A percentile compares a stretch with the other conserved stretches of the same genome.
These are phyloP conservation scores for Lecanicillium sp. DNA, from an alignment of 2,329 filamentous ascomycete species.

Conservation along the genomic window DNA sequence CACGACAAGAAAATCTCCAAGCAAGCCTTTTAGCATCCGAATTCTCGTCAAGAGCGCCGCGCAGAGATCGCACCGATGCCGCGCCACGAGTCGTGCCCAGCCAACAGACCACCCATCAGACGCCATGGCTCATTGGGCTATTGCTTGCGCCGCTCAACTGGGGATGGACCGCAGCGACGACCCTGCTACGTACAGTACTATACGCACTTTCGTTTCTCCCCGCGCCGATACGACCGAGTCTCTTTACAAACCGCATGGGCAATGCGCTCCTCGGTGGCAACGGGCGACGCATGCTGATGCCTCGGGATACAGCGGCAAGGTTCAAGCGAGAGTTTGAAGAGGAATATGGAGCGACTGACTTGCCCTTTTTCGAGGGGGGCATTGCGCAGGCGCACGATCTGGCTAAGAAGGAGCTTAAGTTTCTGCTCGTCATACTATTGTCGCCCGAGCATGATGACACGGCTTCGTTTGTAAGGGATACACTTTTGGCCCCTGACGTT, in stretches of 20 bases:
- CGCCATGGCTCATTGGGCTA: conserved; percentile 68
- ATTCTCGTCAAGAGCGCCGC: conserved; percentile 15
- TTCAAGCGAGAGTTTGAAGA: conserved; percentile 94
- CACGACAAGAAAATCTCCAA: conserved; percentile 67
- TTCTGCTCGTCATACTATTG: conserved; percentile 77
- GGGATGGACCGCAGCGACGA: conserved; percentile 63
- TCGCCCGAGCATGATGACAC: conserved; percentile 96
- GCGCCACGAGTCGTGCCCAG: conserved; percentile 81
- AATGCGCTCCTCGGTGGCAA: conserved; percentile 50
- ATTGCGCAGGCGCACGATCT: conserved; percentile 87
- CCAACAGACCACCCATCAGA: conserved; percentile 57
- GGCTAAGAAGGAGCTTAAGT: conserved; percentile 86
- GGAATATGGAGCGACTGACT: conserved; percentile 64
- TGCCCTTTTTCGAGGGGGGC: conserved; percentile 80
- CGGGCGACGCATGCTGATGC: conserved; percentile 68
- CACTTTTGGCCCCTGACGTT: conserved; percentile 68
- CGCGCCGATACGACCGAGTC: conserved; percentile 47
- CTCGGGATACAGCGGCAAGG: conserved; percentile 77
- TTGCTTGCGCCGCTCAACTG: conserved; percentile 76
- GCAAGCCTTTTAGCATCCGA: conserved; percentile 39
- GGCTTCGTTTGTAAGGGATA: conserved; percentile 69
- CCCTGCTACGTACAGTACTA: conserved; percentile 62
- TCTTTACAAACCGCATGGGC: conserved; percentile 44
- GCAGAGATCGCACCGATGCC: conserved; percentile 40
- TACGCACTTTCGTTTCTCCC: conserved; percentile 78